Conservation (phyloP, 2,329 filamentous ascomycete species). For the Nannizziopsis arthrosporioides region DNA sequence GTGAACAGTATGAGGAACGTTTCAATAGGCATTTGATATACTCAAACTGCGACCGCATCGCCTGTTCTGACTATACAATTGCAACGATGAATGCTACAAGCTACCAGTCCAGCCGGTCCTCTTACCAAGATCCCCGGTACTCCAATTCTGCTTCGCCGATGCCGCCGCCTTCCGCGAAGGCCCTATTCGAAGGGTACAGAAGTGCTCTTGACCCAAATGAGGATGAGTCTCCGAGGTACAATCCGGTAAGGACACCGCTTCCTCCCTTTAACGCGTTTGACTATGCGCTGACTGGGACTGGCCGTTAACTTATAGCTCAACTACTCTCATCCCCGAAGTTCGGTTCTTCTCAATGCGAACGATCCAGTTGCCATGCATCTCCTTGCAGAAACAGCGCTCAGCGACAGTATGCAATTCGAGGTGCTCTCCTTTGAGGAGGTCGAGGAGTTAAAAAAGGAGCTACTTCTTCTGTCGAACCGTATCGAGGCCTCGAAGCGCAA, state of each 20-base stretch:
- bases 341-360: constrained; percentile 33
- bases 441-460: constrained; percentile 81
- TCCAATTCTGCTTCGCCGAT: constrained; percentile 21
- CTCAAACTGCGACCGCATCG: too few species aligned
- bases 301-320: constrained; percentile 46
- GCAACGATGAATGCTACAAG: constrained; percentile 22
- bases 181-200: constrained; percentile 49
- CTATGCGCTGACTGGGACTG: constrained; percentile 10
- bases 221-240: constrained; percentile 44
- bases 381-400: constrained; percentile 82
- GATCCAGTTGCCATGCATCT: constrained; percentile 73
- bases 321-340: constrained; percentile 22
- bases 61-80: neutral
- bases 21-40: too few species aligned
- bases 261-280: neutral
- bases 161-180: constrained; percentile 30
- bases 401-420: constrained; percentile 74
- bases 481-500: constrained; percentile 73
- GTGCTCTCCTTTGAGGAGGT: constrained; percentile 86
- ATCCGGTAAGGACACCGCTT: constrained; percentile 40
- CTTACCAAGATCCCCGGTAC: constrained; percentile 30
- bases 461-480: constrained; percentile 57
- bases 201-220: constrained; percentile 46
- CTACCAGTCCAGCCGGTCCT: constrained; percentile 31
- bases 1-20: too few species aligned